Conservation (phyloP, 2,329 filamentous ascomycete genomes). For the Bipolaris cookei region DNA sequence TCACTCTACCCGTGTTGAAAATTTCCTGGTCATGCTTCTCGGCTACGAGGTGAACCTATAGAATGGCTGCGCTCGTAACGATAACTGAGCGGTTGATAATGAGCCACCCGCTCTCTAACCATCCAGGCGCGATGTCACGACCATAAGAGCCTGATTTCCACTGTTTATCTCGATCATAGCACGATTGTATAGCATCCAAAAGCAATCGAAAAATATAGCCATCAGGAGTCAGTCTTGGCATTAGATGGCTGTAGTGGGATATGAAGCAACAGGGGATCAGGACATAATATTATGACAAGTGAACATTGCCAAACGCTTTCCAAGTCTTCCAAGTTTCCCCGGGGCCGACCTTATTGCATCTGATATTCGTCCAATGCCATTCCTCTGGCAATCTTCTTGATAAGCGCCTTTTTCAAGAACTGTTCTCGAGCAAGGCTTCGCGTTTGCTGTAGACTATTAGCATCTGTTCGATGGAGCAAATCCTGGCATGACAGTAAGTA, state of each 20-base stretch:
- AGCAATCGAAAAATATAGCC: not conserved
- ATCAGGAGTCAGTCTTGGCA: not conserved
- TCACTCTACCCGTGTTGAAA: not conserved
- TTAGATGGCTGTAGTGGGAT: not conserved
- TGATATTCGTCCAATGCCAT: constrained; percentile 67
- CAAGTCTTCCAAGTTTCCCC: no score
- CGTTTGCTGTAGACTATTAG: constrained; percentile 57
- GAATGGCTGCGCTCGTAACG: not conserved
- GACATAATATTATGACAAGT: not conserved
- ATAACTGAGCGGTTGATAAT: not conserved
- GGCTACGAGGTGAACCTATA: not conserved
- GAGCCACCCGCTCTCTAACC: not conserved
- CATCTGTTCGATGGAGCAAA: not conserved
- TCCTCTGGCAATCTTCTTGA: constrained; percentile 76
- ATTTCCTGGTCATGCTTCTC: not conserved
- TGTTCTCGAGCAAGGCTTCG: constrained; percentile 77
- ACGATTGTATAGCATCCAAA: not conserved
- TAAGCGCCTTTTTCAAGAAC: constrained; percentile 82
- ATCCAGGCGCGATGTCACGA: not conserved
- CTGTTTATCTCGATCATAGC: not conserved
- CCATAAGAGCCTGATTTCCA: not conserved
- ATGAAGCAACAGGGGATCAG: not conserved
- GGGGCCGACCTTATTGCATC: constrained; percentile 29
- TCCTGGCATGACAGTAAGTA: constrained; percentile 38
- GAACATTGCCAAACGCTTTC: not conserved